These are phyloP conservation scores for Bathelium albidoporum DNA, from an alignment of 495 filamentous ascomycete genomes.

Conservation along the genomic window DNA sequence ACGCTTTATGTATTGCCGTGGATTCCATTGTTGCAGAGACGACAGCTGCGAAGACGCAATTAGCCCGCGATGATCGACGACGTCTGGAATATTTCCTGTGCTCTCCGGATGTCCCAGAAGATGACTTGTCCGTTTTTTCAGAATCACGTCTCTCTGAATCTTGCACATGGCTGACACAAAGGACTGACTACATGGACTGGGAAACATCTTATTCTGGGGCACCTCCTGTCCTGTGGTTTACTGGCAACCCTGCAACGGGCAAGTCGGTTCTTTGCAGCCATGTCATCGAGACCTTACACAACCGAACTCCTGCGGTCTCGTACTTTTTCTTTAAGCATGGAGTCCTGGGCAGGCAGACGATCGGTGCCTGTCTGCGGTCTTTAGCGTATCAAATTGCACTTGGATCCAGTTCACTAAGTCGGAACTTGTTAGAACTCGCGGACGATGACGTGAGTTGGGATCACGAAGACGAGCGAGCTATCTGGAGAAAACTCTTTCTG, in stretches of 20 bases:
- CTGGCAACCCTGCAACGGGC: slow-evolving; percentile 25
- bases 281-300: slow-evolving; percentile 19
- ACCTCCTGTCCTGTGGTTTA: slow-evolving; percentile 26
- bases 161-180: slow-evolving; percentile 10
- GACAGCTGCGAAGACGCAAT: background rate
- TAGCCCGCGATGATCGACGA: background rate
- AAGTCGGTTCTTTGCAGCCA: slow-evolving; percentile 30
- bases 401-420: slow-evolving; percentile 12
- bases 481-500: slow-evolving; percentile 36
- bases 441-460: slow-evolving; percentile 22
- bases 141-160: background rate
- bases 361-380: slow-evolving; percentile 27
- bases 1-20: background rate
- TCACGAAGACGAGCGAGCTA: slow-evolving; percentile 18
- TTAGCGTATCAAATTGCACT: slow-evolving; percentile 35
- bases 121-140: background rate
- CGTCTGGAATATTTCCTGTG: background rate
- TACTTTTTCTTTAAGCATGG: slow-evolving; percentile 34
- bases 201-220: background rate
- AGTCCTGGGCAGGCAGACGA: slow-evolving; percentile 21
- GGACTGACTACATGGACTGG: slow-evolving; percentile 1
- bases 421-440: slow-evolving; percentile 20
- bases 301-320: slow-evolving; percentile 14
- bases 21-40: background rate
- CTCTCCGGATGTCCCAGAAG: background rate